These are phyloP conservation scores for Lachnellula subtilissima DNA, from an alignment of 2,329 filamentous ascomycete species.

Conservation along the genomic window DNA sequence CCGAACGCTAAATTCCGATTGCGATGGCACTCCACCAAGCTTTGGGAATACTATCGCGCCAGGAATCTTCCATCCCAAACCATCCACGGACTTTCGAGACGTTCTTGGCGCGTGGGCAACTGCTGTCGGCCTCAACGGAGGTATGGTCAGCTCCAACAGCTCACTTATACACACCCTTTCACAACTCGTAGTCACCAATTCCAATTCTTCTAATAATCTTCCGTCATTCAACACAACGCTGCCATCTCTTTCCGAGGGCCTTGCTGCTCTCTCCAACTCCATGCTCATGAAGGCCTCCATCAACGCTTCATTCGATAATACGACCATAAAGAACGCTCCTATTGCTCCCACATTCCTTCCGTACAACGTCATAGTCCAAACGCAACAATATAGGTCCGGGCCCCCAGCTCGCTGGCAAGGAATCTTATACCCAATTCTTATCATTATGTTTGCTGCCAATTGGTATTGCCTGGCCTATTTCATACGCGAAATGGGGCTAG, in stretches of 20 bases:
- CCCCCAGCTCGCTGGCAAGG: slow-evolving; percentile 3
- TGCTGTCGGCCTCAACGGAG: slow-evolving; percentile 2
- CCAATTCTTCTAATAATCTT: not conserved
- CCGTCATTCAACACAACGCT: not conserved
- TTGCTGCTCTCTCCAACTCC: slow-evolving; percentile 5
- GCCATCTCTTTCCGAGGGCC: slow-evolving; percentile 5
- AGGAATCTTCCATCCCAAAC: not conserved
- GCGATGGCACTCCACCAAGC: not conserved
- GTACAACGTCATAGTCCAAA: slow-evolving; percentile 1
- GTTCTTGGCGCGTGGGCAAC: slow-evolving; percentile 5
- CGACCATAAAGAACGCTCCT: not conserved
- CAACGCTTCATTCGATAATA: slow-evolving; percentile 2
- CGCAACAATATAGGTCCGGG: slow-evolving; percentile 6
- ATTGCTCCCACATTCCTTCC: not conserved
- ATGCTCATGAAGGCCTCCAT: slow-evolving; percentile 8
- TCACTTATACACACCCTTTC: slow-evolving; percentile 5
- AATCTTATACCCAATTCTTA: slow-evolving; percentile 5
- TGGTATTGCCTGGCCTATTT: slow-evolving; percentile 7
- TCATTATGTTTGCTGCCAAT: slow-evolving; percentile 7
- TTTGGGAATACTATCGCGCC: not conserved
- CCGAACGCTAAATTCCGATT: not conserved
- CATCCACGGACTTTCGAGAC: slow-evolving; percentile 6
- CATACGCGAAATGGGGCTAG: slow-evolving; percentile 3
- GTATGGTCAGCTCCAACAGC: not conserved
- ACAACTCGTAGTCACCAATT: slow-evolving; percentile 1